These are phyloP conservation scores for Mycocentrospora acerina DNA, from an alignment of 2,329 filamentous ascomycete species.

Conservation along the genomic window DNA sequence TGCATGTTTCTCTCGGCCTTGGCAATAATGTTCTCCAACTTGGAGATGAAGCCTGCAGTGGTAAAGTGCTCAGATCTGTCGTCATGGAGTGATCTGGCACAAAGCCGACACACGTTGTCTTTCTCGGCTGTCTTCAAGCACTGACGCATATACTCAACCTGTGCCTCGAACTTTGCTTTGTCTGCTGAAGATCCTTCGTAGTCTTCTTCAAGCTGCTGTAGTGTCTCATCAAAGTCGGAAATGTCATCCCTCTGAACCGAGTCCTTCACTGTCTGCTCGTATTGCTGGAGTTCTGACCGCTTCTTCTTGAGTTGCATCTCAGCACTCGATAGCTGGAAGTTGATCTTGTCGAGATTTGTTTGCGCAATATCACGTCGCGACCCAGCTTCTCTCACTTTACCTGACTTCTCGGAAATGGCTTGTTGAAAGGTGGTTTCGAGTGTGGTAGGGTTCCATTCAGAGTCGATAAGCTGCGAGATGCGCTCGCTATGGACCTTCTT, in stretches of 20 bases:
- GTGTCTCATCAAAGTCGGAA: constrained; percentile 52
- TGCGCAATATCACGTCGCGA: constrained; percentile 68
- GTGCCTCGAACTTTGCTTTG: constrained; percentile 66
- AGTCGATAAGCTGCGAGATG: constrained; percentile 64
- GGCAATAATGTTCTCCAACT: constrained; percentile 60
- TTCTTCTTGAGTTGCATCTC: constrained; percentile 67
- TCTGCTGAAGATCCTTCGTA: constrained; percentile 61
- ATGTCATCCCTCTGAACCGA: constrained; percentile 44
- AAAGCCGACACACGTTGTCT: constrained; percentile 75
- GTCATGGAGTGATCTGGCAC: constrained; percentile 66
- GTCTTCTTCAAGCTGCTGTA: constrained; percentile 54
- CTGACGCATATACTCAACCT: constrained; percentile 70
- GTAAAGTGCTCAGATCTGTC: constrained; percentile 57
- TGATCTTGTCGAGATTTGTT: constrained; percentile 74
- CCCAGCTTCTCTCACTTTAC: constrained; percentile 64
- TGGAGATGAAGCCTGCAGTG: constrained; percentile 60
- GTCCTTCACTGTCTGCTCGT: constrained; percentile 63
- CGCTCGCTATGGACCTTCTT: constrained; percentile 71
- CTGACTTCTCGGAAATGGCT: constrained; percentile 59
- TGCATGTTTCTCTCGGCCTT: constrained; percentile 58
- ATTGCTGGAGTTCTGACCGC: constrained; percentile 61
- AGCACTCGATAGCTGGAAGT: constrained; percentile 68
- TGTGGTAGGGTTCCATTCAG: constrained; percentile 67
- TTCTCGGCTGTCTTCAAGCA: constrained; percentile 67
- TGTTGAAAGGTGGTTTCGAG: constrained; percentile 72